Evolutionary conservation across 169 alveolate species (phyloP), one percentile per base, ranked within the genome.

Genomic region (Plasmodium knowlesi): DNA sequence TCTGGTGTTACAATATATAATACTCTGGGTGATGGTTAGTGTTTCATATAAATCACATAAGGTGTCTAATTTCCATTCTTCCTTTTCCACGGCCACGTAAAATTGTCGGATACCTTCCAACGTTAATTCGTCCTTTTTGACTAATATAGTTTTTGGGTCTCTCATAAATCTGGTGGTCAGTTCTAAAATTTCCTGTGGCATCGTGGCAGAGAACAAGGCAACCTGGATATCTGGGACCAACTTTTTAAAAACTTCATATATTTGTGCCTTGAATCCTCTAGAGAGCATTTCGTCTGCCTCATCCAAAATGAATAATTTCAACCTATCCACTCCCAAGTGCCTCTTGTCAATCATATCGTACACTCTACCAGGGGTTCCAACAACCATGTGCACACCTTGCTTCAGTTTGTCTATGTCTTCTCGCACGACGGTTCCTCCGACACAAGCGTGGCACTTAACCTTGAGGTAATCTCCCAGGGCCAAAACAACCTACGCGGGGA

Each of bases 281-380:
- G 98, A 98, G 41, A 99, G 96, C 99, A 99, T 98, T 97, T 99
- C 99, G 93, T 99, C 99, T 19, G 99, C 99, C 93, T 99, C 99
- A 84, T 99, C 99, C 43, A 99, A 96, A 16, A 99, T 97, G 89
- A 99, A 96, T 98, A 98, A 98, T 96, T 98, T 99, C 81, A 99
- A 93, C 95, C 98, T 96, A 76, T 99, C 96, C 25, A 99, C 99
- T 92, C 97, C 97, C 90, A 99, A 97, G 94, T 98, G 99, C 53
- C 99, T 97, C 93, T 99, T 98, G 78, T 98, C 97, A 93, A 99
- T 99, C 99, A 99, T 99, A 97, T 99, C 99, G 94, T 97, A 98
- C 54, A 99, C 99, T 39, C 99, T 95, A 34, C 99, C 99, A 4
- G 99, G 99, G 8, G 99, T 99, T 61, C 99, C 99, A 1, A 99